Base-by-base conservation (phyloP, 2,329 filamentous ascomycete genomes). In the Xylaria sp. region DNA sequence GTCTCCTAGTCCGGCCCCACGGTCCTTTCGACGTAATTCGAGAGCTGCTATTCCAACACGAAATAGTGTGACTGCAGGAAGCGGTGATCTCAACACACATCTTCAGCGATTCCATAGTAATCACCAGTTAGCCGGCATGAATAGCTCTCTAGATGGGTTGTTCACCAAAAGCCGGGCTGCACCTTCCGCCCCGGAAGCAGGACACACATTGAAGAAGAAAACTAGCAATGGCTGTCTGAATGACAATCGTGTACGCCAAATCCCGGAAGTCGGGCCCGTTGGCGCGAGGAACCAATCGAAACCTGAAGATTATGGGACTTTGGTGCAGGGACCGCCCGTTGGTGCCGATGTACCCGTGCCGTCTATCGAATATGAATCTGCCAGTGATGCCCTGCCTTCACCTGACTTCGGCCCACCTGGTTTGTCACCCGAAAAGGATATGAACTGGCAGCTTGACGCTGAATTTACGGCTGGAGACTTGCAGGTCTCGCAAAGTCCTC, bases 381-480 rank as follows among this genome's bases (percentile, higher is more conserved):
- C 65, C 37, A 67, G 63, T 54, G 64, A 70, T 50, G 63, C 64
- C 17, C 68, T 61, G 38, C 63, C 71, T 55, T 74, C 67, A 31
- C 69, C 66, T 31, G 66, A 64, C 35, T 56, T 56, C 47, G 64
- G 51, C 57, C 67, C 51, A 25, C 33, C 50, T 17, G 43, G 53
- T 7, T 56, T 57, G 5, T 83, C 82, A 0, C 83, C 84, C 0
- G 80, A 82, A 54, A 85, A 83, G 72, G 83, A 80, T 67, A 84
- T 81, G 60, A 81, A 79, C 7, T 87, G 84, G 84, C 76, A 86
- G 59, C 73, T 85, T 6, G 84, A 87, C 35, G 80, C 81, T 4
- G 85, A 87, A 57, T 86, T 87, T 66, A 87, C 85, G 0, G 84
- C 80, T 11, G 79, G 80, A 43, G 84, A 87, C 61, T 62, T 87